A percentile compares a stretch with the other conserved stretches of the same genome.
These are phyloP conservation scores for Kwoniella bestiolae DNA, from an alignment of 768 basidiomycete genomes.

Conservation along the genomic window DNA sequence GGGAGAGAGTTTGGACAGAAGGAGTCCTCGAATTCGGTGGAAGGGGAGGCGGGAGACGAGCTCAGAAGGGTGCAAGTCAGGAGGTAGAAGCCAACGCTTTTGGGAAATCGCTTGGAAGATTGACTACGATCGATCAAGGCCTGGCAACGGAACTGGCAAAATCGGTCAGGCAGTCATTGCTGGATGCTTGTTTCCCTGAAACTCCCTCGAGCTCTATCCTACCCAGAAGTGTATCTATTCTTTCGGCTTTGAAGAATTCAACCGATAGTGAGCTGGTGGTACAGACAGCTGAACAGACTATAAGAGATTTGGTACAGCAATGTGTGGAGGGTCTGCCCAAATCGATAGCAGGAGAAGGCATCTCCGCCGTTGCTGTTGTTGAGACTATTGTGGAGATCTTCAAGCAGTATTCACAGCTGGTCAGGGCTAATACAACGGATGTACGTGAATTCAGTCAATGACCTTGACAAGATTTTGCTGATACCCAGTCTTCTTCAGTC, in stretches of 20 bases:
- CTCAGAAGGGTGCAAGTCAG: constrained; percentile 13
- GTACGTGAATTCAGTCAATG: background rate
- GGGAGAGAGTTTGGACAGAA: constrained; percentile 58
- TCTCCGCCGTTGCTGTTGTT: background rate
- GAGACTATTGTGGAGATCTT: constrained; percentile 24
- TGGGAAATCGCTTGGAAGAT: constrained; percentile 36
- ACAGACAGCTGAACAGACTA: constrained; percentile 3
- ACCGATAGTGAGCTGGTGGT: background rate
- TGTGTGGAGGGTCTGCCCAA: background rate
- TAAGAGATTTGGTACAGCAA: background rate
- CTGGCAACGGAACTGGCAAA: constrained; percentile 10
- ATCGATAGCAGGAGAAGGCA: constrained; percentile 2
- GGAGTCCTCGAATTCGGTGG: constrained; percentile 50
- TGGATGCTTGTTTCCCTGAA: constrained; percentile 18
- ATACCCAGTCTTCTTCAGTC: background rate
- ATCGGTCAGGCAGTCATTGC: constrained; percentile 7
- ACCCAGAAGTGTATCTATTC: constrained; percentile 10
- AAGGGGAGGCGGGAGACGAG: constrained; percentile 30
- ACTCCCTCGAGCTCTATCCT: constrained; percentile 2
- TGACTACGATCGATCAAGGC: constrained; percentile 18
- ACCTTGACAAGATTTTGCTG: background rate
- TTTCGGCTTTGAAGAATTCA: constrained; percentile 12
- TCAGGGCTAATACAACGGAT: constrained; percentile 1
- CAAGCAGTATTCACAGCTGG: constrained; percentile 1
- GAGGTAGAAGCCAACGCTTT: constrained; percentile 44